These are phyloP conservation scores for Zoysia matrella DNA, from an alignment of 202 grass and related monocot species.

Conservation along the genomic window DNA sequence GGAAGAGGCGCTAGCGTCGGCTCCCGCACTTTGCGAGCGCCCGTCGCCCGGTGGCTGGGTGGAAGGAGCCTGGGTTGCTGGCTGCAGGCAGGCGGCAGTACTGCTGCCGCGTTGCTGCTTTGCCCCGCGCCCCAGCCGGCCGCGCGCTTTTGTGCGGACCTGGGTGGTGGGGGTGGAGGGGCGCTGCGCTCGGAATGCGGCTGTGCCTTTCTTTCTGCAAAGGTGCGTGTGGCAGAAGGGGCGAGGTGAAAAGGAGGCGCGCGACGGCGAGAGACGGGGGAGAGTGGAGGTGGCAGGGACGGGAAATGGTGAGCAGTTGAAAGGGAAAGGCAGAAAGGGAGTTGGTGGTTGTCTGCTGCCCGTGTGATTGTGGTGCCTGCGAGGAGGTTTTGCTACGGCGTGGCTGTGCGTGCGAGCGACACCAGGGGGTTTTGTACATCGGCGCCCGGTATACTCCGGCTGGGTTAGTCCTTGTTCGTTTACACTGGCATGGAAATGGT, in stretches of 20 bases:
- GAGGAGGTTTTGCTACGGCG: neutral
- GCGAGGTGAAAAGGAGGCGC: too few relatives aligned
- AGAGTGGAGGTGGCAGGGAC: constrained; percentile 32
- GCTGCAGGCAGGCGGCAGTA: neutral
- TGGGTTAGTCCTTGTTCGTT: too few relatives aligned
- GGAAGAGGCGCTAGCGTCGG: neutral
- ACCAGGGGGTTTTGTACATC: constrained; percentile 35
- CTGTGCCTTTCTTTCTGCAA: too few relatives aligned
- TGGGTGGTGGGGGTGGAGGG: constrained; percentile 6
- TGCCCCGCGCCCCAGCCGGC: neutral
- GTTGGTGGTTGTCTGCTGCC: constrained; percentile 44
- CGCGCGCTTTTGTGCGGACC: constrained; percentile 53
- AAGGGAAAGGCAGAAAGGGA: constrained; percentile 66
- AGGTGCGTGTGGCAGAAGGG: too few relatives aligned
- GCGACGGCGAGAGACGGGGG: too few relatives aligned
- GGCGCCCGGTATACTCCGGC: neutral
- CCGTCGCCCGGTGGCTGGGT: neutral
- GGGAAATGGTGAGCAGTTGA: constrained; percentile 71
- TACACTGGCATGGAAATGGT: too few relatives aligned
- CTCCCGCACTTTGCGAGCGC: constrained; percentile 49
- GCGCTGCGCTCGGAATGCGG: neutral
- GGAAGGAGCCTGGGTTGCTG: neutral
- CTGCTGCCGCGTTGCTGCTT: constrained; percentile 5
- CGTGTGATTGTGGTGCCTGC: constrained; percentile 40
- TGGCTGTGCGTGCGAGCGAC: neutral